Conservation (phyloP, 139 green algal genomes). For the Klebsormidium nitens region DNA sequence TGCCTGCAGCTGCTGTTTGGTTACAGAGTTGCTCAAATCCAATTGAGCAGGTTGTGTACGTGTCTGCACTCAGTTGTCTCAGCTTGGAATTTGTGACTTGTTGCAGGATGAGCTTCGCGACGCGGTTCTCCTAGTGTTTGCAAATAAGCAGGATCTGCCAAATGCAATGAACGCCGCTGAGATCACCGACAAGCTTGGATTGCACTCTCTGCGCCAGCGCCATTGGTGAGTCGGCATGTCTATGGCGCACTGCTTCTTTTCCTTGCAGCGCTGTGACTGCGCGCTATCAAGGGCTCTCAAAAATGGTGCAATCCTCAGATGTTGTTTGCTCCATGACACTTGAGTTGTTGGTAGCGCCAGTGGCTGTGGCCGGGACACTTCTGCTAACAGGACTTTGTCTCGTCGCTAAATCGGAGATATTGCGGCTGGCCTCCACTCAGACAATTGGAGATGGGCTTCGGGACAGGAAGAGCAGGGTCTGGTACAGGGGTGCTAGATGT, state of each 20-base stretch:
- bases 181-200: constrained; percentile 97
- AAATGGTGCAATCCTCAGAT: neutral
- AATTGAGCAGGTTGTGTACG: no score
- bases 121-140: constrained; percentile 95
- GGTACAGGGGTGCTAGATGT: no score
- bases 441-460: no score
- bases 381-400: neutral
- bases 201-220: constrained; percentile 90
- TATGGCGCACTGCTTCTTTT: no score
- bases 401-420: no score
- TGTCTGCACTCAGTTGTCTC: no score
- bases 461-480: no score
- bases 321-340: neutral
- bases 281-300: neutral
- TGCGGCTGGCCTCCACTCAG: no score
- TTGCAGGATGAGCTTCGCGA: constrained; percentile 81
- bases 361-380: neutral
- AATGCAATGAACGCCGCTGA: constrained; percentile 99
- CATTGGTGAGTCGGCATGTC: constrained; percentile 73
- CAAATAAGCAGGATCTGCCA: constrained; percentile 99
- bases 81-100: no score
- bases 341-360: neutral
- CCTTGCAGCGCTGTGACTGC: no score
- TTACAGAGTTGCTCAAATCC: no score
- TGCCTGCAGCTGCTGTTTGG: no score